phyloP scores from a whole-genome alignment of 1,139 yeast species.

The Kodamaea derodonti region DNA sequence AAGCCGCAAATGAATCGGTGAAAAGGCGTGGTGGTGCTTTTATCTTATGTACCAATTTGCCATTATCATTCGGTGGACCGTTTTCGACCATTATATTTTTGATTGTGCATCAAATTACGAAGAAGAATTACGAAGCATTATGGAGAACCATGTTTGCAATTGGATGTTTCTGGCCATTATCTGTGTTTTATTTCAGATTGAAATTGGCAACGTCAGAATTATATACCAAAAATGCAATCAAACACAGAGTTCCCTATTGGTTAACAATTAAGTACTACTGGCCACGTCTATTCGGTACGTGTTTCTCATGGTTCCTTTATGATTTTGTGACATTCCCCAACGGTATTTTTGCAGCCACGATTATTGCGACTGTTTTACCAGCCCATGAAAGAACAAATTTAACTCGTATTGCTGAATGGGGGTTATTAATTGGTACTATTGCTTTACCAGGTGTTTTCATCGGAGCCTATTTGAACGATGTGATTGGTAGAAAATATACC shows the following conservation, averaged over 20 bases:
- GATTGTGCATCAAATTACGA: conserved; percentile 61
- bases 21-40: conserved; percentile 63
- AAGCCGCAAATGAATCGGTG: conserved; percentile 64
- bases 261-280: conserved; percentile 53
- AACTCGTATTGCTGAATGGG: conserved; percentile 55
- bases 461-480: conserved; percentile 53
- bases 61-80: conserved; percentile 73
- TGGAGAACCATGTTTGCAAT: conserved; percentile 78
- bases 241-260: conserved; percentile 48
- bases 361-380: conserved; percentile 44
- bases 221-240: conserved; percentile 51
- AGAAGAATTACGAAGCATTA: conserved; percentile 47
- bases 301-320: conserved; percentile 60
- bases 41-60: conserved; percentile 65
- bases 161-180: conserved; percentile 71
- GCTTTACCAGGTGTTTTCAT: conserved; percentile 58
- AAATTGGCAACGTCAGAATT: conserved; percentile 66
- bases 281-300: conserved; percentile 52
- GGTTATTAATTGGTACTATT: conserved; percentile 46
- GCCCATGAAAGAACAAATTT: conserved; percentile 30
- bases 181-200: conserved; percentile 67
- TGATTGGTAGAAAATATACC: conserved; percentile 55
- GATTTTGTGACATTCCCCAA: conserved; percentile 66
- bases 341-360: conserved; percentile 51
- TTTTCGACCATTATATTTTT: conserved; percentile 65